These are phyloP conservation scores for Aureobasidium lini DNA, from an alignment of 2,329 filamentous ascomycete species.

Conservation along the genomic window DNA sequence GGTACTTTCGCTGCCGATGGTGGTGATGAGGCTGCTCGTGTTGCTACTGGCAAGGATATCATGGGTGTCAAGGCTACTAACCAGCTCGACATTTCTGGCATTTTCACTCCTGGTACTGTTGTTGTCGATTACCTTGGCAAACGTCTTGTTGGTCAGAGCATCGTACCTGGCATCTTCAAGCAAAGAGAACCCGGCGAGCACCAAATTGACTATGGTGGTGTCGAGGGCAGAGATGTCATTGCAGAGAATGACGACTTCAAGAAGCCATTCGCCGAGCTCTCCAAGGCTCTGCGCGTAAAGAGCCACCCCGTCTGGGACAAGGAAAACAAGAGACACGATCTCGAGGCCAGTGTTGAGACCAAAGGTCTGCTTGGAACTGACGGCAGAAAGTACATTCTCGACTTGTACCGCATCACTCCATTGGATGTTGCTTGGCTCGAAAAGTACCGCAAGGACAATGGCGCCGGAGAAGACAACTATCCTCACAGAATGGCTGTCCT, in stretches of 20 bases:
- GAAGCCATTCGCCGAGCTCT: conserved; percentile 79
- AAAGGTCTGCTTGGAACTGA: conserved; percentile 97
- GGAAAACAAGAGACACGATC: conserved; percentile 77
- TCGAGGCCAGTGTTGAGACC: conserved; percentile 94
- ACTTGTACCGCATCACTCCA: conserved; percentile 89
- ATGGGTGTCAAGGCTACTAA: conserved; percentile 91
- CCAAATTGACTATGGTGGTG: conserved; percentile 97
- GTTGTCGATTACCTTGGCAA: conserved; percentile 96
- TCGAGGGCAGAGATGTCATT: conserved; percentile 93
- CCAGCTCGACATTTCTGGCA: conserved; percentile 87
- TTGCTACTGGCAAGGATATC: conserved; percentile 95
- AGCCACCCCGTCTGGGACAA: conserved; percentile 98
- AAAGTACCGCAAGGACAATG: conserved; percentile 48
- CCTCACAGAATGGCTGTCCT: conserved; percentile 96
- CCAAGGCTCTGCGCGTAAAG: conserved; percentile 84
- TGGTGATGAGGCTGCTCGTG: conserved; percentile 89
- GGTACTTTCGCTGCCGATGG: conserved; percentile 95
- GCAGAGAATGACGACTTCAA: conserved; percentile 83
- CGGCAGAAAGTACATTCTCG: conserved; percentile 93
- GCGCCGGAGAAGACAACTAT: conserved; percentile 53
- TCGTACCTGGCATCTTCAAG: conserved; percentile 98
- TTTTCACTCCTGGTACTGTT: conserved; percentile 93
- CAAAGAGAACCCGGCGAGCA: conserved; percentile 95
- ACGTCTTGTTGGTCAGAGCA: conserved; percentile 94
- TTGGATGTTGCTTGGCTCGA: conserved; percentile 89